Base-by-base conservation (phyloP, 208 protist genomes). In the Acanthamoeba castellanii region DNA sequence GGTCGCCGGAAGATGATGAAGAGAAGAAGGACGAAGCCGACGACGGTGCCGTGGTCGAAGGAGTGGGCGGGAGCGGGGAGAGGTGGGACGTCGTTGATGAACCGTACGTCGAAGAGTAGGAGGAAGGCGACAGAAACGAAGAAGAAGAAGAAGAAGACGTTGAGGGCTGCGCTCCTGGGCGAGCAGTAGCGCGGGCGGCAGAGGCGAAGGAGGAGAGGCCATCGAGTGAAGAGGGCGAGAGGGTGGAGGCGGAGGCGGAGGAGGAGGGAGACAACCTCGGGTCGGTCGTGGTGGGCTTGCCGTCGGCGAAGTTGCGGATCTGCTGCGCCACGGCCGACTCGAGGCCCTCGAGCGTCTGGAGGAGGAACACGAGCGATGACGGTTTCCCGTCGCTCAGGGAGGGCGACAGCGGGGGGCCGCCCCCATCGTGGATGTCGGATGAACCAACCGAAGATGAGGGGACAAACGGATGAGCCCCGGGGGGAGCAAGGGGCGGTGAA, bases 291-390 rank as follows among this genome's bases (percentile, higher is more conserved):
- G 5, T 78, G 70, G 70, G n/a, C 37, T 78, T 78, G 70, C 25
- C 37, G 34, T 78, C 50, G n/a, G 78, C 37, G 61, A 87, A 87
- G 78, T 30, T 64, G 18, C 78, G 78, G 25, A 87, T 87, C 50
- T 87, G 78, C 27, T 87, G 78, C 78, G 78, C 37, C 9, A 87
- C 78, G 47, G 78, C 50, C 34, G 78, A 87, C 20, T 87, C 78
- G 78, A 87, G 78, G 16, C 78, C 78, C 78, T 87, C 78, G n/a
- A 87, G 25, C 27, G 78, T 87, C 78, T 87, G 78, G 14, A 87
- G 78, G 20, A 87, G 78, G n/a, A 61, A 61, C 3, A 87, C 30
- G 27, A 87, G 37, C 37, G 78, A 87, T 3, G 78, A 87, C 18
- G 78, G 50, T 47, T 87, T 87, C 18, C 78, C 50, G 4, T 61